Percentiles rank a stretch among this genome's conserved stretches.
Evolutionary conservation across 495 filamentous ascomycete genomes (phyloP).

Genomic region (Neurospora pannonica): DNA sequence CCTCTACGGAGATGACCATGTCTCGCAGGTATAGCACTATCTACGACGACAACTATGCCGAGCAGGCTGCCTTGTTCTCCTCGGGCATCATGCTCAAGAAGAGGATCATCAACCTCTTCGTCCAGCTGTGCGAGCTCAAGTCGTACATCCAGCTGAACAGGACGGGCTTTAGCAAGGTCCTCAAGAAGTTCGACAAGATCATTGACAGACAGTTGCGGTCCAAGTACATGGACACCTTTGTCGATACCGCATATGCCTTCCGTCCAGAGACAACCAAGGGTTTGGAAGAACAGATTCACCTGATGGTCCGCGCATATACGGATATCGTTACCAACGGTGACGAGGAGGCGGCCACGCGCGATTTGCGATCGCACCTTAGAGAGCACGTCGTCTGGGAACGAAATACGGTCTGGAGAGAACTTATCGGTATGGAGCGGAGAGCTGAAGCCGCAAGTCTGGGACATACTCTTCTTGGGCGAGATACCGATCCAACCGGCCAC

Average conservation of each 20-base stretch:
- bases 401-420: conserved; percentile 97
- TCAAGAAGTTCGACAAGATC: conserved; percentile 99
- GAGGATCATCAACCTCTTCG: conserved; percentile 75
- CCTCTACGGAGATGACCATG: conserved; percentile 41
- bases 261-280: conserved; percentile 54
- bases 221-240: conserved; percentile 62
- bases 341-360: conserved; percentile 59
- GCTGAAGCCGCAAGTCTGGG: conserved; percentile 92
- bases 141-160: conserved; percentile 94
- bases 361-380: conserved; percentile 81
- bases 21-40: conserved; percentile 47
- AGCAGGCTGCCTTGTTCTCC: conserved; percentile 67
- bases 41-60: conserved; percentile 68
- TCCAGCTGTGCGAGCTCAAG: conserved; percentile 89
- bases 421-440: conserved; percentile 96
- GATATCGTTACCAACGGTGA: conserved; percentile 74
- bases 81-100: conserved; percentile 84
- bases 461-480: conserved; percentile 68
- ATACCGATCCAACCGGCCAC: conserved; percentile 56
- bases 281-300: conserved; percentile 58
- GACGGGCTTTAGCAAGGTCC: conserved; percentile 88
- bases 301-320: conserved; percentile 73
- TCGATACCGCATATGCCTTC: conserved; percentile 71
- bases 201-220: conserved; percentile 67
- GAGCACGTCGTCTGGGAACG: conserved; percentile 99